Percentiles rank a stretch among this genome's conserved stretches.
phyloP scores from a whole-genome alignment of 768 basidiomycete genomes.

The Tulasnella sp. region DNA sequence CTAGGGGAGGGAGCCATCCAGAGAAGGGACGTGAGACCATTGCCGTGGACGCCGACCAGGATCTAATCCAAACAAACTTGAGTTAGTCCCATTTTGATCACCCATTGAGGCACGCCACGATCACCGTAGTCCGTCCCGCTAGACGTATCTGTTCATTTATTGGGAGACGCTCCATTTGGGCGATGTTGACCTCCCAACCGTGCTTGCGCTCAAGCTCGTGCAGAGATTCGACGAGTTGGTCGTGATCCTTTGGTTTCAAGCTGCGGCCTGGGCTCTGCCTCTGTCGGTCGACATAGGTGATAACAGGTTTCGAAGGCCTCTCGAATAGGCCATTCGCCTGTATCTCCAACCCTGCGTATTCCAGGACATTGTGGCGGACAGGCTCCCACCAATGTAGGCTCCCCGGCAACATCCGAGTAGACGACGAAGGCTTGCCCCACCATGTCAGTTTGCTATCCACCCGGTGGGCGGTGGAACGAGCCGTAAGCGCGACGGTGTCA shows the following conservation, averaged over 20 bases:
- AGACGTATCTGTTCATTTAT: constrained; percentile 30
- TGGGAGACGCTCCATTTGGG: constrained; percentile 29
- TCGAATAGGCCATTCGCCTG: constrained; percentile 17
- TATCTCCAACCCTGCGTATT: constrained; percentile 12
- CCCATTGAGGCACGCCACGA: too few relatives aligned
- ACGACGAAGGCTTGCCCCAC: constrained; percentile 43
- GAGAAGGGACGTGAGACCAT: too few relatives aligned
- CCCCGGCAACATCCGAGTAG: constrained; percentile 63
- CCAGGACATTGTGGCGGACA: constrained; percentile 13
- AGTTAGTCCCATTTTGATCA: too few relatives aligned
- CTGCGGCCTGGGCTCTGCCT: constrained; percentile 29
- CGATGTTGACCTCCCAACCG: constrained; percentile 31
- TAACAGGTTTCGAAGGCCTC: constrained; percentile 30
- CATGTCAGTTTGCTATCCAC: constrained; percentile 43
- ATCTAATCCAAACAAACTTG: too few relatives aligned
- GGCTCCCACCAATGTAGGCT: constrained; percentile 78
- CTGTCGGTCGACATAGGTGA: constrained; percentile 32
- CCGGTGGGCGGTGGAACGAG: constrained; percentile 72
- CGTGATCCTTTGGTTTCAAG: constrained; percentile 26
- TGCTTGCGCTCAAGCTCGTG: constrained; percentile 26
- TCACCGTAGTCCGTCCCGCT: constrained; percentile 28
- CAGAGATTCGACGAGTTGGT: constrained; percentile 26
- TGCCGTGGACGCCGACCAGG: too few relatives aligned
- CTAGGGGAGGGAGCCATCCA: too few relatives aligned
- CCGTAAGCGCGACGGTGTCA: constrained; percentile 74